Conservation (phyloP, 1,284 basidiomycete genomes). For the Microstroma glucosiphilum region DNA sequence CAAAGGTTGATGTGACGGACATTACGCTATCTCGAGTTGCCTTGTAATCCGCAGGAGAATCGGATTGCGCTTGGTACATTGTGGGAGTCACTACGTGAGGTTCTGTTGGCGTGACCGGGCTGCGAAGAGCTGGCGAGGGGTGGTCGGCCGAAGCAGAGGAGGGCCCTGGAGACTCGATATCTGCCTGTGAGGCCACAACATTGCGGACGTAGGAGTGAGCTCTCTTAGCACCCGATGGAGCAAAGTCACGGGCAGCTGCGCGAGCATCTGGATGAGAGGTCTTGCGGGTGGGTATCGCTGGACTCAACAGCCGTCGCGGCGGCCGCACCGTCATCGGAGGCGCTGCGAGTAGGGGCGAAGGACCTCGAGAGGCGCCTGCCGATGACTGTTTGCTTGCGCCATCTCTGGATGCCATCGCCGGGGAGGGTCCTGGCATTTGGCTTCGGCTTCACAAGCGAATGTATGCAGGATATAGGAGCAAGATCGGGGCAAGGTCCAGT, state of each 20-base stretch:
- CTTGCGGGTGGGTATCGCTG: conserved; percentile 1
- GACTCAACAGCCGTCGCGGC: neutral
- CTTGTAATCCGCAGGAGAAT: no score
- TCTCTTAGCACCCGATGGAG: neutral
- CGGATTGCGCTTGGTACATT: neutral
- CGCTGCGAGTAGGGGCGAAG: no score
- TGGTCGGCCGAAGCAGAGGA: neutral
- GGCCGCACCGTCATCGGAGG: neutral
- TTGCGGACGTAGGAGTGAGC: neutral
- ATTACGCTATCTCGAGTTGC: no score
- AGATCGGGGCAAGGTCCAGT: no score
- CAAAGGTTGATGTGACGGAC: no score
- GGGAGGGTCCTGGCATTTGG: no score
- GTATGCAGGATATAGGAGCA: no score
- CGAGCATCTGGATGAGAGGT: conserved; percentile 2
- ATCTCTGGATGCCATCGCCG: no score
- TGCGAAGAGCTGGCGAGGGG: neutral
- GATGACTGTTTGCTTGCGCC: no score
- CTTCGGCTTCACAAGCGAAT: no score
- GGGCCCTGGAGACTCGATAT: neutral
- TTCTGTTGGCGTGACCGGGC: neutral
- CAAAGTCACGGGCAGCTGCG: conserved; percentile 3
- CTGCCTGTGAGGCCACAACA: neutral
- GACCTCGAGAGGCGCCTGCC: no score
- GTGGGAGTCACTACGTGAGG: neutral